A percentile compares a stretch with the other conserved stretches of the same genome.
Evolutionary conservation across 148 eudicot genomes (phyloP).

Genomic region (Rheum nobile): DNA sequence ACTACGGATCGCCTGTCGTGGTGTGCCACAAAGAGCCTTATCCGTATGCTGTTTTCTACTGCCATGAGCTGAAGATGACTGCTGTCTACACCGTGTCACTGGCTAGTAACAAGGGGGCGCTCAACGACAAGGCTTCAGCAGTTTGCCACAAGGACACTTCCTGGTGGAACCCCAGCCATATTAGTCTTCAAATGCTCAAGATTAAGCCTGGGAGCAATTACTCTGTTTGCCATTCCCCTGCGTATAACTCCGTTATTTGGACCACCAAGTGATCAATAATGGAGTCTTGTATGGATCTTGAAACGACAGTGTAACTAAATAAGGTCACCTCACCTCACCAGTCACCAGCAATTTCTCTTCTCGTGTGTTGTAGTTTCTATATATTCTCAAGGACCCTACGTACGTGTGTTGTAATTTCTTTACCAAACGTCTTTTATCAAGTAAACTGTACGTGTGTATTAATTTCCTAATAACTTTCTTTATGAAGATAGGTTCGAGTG

Average conservation of each 20-base stretch:
- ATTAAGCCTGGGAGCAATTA: constrained; percentile 24
- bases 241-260: constrained; percentile 12
- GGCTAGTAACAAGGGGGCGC: constrained; percentile 17
- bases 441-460: no score
- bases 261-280: no score
- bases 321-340: no score
- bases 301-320: no score
- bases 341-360: no score
- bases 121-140: constrained; percentile 19
- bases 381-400: no score
- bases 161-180: constrained; percentile 16
- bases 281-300: no score
- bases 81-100: constrained; percentile 20
- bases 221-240: constrained; percentile 30
- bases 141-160: constrained; percentile 31
- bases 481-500: no score
- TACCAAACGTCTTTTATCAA: no score
- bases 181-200: constrained; percentile 24
- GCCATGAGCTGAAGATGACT: constrained; percentile 19
- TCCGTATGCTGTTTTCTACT: constrained; percentile 34
- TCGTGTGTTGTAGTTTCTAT: no score
- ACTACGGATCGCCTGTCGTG: neutral
- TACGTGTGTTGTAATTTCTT: no score
- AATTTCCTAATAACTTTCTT: no score
- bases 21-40: constrained; percentile 30